Evolutionary conservation across 768 basidiomycete species (phyloP).

Genomic region (Phylloporus scabripes): DNA sequence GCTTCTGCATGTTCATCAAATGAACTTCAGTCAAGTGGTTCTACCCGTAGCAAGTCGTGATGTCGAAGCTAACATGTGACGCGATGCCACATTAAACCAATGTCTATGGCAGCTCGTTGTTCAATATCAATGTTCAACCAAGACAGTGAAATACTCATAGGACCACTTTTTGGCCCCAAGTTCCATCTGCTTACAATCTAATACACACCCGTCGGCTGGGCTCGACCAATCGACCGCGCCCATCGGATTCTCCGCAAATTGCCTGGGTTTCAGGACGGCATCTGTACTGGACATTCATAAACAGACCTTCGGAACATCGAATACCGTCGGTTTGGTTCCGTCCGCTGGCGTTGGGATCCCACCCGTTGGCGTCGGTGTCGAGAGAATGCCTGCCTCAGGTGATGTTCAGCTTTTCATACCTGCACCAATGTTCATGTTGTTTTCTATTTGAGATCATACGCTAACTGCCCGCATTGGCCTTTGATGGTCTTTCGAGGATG

Average conservation of each 20-base stretch:
- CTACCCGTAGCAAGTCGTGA: not conserved
- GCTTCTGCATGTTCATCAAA: not conserved
- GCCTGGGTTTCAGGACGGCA: not conserved
- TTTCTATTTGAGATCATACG: not conserved
- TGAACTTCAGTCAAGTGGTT: not conserved
- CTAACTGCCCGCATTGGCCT: not conserved
- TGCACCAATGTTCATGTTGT: not conserved
- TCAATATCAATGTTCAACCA: too few relatives aligned
- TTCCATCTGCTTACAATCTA: too few relatives aligned
- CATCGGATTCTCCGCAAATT: not conserved
- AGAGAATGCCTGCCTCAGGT: not conserved
- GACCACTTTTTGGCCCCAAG: not conserved
- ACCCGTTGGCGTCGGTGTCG: not conserved
- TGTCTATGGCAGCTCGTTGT: too few relatives aligned
- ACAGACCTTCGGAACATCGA: not conserved
- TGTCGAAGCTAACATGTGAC: not conserved
- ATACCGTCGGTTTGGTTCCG: not conserved
- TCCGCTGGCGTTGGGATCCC: not conserved
- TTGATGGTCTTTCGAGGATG: not conserved
- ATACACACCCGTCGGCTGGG: not conserved
- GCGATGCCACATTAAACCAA: not conserved
- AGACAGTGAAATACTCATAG: not conserved
- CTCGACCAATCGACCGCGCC: not conserved
- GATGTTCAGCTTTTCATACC: not conserved
- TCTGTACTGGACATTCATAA: too few relatives aligned